phyloP scores from a whole-genome alignment of 768 basidiomycete species.

The Hericium rajendrae region DNA sequence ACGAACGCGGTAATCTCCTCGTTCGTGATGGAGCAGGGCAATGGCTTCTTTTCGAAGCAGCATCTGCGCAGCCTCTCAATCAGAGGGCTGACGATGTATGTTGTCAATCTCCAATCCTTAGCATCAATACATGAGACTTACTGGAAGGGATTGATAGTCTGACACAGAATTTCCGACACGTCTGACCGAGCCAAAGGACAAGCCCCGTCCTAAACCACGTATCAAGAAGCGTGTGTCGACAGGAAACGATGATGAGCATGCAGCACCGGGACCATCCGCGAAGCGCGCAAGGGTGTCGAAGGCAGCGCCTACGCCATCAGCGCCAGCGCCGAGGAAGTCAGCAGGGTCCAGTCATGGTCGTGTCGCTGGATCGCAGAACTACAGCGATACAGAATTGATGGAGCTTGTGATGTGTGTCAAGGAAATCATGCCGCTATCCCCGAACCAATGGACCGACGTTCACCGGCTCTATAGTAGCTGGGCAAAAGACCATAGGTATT shows the following conservation, averaged over 20 bases:
- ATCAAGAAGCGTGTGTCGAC: neutral
- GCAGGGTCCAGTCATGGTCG: neutral
- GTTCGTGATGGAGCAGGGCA: no score
- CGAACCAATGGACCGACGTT: neutral
- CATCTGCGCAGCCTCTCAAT: no score
- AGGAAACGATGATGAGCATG: neutral
- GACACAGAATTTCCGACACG: no score
- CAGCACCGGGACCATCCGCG: neutral
- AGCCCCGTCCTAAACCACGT: neutral
- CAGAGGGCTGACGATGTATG: neutral
- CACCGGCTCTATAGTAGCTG: neutral
- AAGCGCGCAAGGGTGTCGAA: neutral
- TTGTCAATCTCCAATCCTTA: neutral
- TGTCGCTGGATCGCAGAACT: neutral
- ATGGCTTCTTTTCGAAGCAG: no score
- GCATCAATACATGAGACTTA: neutral
- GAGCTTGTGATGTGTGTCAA: neutral
- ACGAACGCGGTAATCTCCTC: no score
- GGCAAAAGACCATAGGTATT: neutral
- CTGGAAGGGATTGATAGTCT: no score
- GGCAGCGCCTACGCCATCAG: neutral
- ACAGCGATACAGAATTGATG: neutral
- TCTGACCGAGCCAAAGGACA: no score
- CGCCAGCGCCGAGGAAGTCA: neutral
- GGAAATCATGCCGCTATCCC: neutral